phyloP scores from a whole-genome alignment of 768 basidiomycete species.

The Calocybe gangraenosa region DNA sequence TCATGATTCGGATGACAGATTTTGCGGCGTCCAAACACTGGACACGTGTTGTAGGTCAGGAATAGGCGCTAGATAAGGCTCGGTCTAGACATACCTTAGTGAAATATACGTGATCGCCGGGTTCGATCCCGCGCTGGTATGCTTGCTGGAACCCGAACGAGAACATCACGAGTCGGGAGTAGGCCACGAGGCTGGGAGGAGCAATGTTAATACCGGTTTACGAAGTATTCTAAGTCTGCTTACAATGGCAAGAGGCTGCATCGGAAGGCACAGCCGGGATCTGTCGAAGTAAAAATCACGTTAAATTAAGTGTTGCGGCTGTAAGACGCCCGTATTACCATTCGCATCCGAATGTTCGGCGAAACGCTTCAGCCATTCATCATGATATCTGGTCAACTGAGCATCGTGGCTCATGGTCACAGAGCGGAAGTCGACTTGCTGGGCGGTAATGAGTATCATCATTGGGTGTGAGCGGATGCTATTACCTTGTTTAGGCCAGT shows the following conservation, averaged over 20 bases:
- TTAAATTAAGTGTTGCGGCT: not conserved
- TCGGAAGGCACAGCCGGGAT: constrained; percentile 56
- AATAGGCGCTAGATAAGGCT: not conserved
- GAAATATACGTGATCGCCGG: constrained; percentile 62
- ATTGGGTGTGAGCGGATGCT: not conserved
- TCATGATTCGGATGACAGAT: constrained; percentile 59
- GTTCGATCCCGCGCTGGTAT: constrained; percentile 63
- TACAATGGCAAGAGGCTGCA: constrained; percentile 72
- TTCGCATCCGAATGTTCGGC: constrained; percentile 53
- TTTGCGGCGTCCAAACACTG: constrained; percentile 74
- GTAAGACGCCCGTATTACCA: constrained; percentile 31
- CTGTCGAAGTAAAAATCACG: constrained; percentile 32
- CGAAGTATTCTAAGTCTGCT: constrained; percentile 20
- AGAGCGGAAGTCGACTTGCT: constrained; percentile 65
- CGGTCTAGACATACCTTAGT: constrained; percentile 43
- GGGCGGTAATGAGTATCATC: constrained; percentile 7
- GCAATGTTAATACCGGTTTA: constrained; percentile 5
- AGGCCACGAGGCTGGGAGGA: constrained; percentile 56
- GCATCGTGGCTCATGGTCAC: constrained; percentile 61
- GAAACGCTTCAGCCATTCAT: constrained; percentile 67
- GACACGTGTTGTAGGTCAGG: constrained; percentile 5
- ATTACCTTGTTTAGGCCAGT: constrained; percentile 69
- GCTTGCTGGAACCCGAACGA: constrained; percentile 87
- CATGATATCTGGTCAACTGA: constrained; percentile 49
- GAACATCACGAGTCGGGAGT: constrained; percentile 80